Evolutionary conservation across 306 rosid species (phyloP), one percentile per base, ranked within the genome.

Genomic region (Rosa lucieae): DNA sequence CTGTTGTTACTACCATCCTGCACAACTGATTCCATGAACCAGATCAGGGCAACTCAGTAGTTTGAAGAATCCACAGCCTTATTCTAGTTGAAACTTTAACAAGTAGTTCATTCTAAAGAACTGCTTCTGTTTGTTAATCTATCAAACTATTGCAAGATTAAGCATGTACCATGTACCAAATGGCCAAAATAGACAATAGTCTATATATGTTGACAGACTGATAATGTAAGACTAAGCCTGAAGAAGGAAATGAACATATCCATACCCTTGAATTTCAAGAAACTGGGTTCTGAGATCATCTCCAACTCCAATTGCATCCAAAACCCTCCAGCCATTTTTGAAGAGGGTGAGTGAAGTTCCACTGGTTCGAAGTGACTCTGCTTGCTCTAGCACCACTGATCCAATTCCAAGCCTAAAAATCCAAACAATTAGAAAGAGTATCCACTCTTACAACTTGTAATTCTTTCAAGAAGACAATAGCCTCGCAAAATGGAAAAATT

Each of bases 271-370:
- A 82, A 92, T 86, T 84, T 90, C 97, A 53, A 87, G 82, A 81
- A 88, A 92, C 17, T 92, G 97, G 40, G 80, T 67, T 82, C 97
- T 89, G 83, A 92, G 98, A 65, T 89, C 68, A 78, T 85, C 72
- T 8, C 97, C 98, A 59, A 94, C 91, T 53, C 97, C 98, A 23
- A 94, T 87, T n/a, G 91, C 93, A 87, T 94, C 94, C 79, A 94
- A 88, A 3, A 87, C 97, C 12, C 88, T 85, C 98, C 98, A 94
- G 8, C 97, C 97, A 8, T 94, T 94, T 81, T 92, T 94, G 88
- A 86, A 90, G 73, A 94, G 98, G 59, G 97, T 92, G 43, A 94
- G 91, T 23, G 98, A 94, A 78, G 97, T 90, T 78, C 98, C 98
- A 77, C 91, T 85, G 0, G 89, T 90, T 4, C 94, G 83, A 42